phyloP scores from a whole-genome alignment of 192 early-diverging fungal species.

The Rhizoclosmatium globosum region DNA sequence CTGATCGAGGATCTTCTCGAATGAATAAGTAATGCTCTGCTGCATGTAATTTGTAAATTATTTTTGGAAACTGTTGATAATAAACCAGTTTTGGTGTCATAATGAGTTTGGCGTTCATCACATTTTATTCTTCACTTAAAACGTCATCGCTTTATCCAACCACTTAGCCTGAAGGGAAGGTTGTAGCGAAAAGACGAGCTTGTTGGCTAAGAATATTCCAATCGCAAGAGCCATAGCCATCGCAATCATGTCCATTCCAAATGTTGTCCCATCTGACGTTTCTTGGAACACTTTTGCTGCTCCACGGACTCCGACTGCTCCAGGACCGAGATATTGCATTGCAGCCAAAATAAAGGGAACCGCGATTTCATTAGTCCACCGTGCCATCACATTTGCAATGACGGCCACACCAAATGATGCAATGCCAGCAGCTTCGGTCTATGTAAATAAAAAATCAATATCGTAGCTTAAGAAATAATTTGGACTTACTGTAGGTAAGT shows the following conservation, averaged over 20 bases:
- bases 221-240: conserved; percentile 18
- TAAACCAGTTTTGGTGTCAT: no score
- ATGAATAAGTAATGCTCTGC: conserved; percentile 18
- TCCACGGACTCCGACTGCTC: conserved; percentile 11
- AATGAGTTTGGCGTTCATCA: no score
- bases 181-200: conserved; percentile 9
- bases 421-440: conserved; percentile 28
- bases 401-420: conserved; percentile 23
- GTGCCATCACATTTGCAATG: conserved; percentile 22
- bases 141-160: conserved; percentile 14
- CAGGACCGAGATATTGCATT: conserved; percentile 28
- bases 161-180: background rate
- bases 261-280: conserved; percentile 9
- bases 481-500: background rate
- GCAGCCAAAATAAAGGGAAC: conserved; percentile 26
- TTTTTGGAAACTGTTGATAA: no score
- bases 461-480: background rate
- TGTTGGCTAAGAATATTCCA: conserved; percentile 22
- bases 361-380: conserved; percentile 32
- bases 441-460: background rate
- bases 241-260: conserved; percentile 33
- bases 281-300: conserved; percentile 14
- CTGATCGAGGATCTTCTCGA: conserved; percentile 18
- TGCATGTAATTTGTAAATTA: no score
- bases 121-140: background rate